Evolutionary conservation across 192 early-diverging fungal genomes (phyloP).

Genomic region (Backusella psychrophila): DNA sequence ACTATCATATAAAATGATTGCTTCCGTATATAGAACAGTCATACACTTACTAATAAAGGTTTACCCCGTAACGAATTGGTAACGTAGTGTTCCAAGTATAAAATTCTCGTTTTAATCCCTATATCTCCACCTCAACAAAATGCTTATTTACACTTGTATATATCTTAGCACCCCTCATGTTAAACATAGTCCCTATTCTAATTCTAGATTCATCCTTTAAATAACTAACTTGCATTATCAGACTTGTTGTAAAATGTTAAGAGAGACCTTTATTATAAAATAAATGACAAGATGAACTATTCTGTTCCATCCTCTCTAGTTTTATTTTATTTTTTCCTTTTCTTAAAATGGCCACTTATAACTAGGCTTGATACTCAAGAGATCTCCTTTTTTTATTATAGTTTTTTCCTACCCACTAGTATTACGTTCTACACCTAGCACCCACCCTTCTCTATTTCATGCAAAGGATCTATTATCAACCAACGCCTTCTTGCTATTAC

Average conservation of each 20-base stretch:
- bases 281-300: background rate
- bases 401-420: background rate
- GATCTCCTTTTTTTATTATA: background rate
- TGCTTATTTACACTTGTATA: background rate
- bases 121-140: background rate
- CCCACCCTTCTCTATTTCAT: background rate
- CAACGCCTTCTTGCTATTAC: background rate
- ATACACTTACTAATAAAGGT: background rate
- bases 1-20: background rate
- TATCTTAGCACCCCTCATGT: background rate
- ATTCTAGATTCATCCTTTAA: background rate
- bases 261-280: background rate
- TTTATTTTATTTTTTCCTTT: background rate
- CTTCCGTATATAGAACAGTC: background rate
- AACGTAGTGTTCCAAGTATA: background rate
- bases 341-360: background rate
- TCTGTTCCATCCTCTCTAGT: background rate
- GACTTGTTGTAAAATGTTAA: background rate
- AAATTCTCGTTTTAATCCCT: background rate
- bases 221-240: background rate
- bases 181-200: background rate
- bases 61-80: background rate
- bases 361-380: background rate
- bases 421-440: background rate
- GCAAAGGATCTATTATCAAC: background rate